A percentile compares a stretch with the other conserved stretches of the same genome.
These are phyloP conservation scores for Tricholomella constricta DNA, from an alignment of 768 basidiomycete genomes.

Conservation along the genomic window DNA sequence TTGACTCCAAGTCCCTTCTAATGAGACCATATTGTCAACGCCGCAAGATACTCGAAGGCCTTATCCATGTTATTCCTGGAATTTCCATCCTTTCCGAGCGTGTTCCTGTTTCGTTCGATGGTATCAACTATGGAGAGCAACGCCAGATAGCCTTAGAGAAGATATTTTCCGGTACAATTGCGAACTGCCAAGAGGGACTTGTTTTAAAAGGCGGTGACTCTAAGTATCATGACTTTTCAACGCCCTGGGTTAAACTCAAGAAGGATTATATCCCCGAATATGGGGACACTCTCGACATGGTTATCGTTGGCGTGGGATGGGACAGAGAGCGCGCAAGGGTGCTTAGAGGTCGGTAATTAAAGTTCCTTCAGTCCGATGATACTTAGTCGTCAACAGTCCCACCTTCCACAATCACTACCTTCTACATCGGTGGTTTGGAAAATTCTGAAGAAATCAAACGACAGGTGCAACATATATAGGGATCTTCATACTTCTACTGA, in stretches of 20 bases:
- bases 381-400: constrained; percentile 47
- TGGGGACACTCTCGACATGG: constrained; percentile 81
- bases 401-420: constrained; percentile 72
- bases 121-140: neutral
- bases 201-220: constrained; percentile 78
- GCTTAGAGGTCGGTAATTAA: constrained; percentile 55
- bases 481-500: neutral
- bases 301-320: constrained; percentile 78
- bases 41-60: constrained; percentile 58
- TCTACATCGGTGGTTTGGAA: constrained; percentile 71
- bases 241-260: constrained; percentile 88
- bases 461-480: constrained; percentile 31
- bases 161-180: constrained; percentile 52
- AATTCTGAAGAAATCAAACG: constrained; percentile 44
- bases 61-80: constrained; percentile 56
- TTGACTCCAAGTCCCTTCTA: constrained; percentile 63
- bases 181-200: constrained; percentile 64
- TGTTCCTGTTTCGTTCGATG: constrained; percentile 43
- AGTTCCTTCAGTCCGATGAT: neutral
- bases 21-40: constrained; percentile 58
- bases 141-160: constrained; percentile 9
- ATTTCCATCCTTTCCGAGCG: constrained; percentile 66
- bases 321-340: constrained; percentile 77
- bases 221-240: constrained; percentile 59
- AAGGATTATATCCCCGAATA: constrained; percentile 86